Base-by-base conservation (phyloP, 306 rosid species). In the Malus orientalis region DNA sequence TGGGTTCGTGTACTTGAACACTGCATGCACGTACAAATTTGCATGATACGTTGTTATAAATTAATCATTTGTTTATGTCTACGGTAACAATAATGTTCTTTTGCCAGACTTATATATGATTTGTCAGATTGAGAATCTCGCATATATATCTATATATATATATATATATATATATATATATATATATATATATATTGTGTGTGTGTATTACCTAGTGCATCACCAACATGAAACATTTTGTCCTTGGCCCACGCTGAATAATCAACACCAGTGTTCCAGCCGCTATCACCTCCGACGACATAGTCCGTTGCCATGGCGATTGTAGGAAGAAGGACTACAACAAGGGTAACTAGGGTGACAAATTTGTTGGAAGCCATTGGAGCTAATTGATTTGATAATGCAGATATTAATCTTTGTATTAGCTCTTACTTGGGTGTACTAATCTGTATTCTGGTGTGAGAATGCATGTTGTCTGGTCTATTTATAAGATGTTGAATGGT, bases 181-280 rank as follows among this genome's bases (percentile, higher is more conserved):
- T n/a, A n/a, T n/a, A n/a, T 36, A 36, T 36, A 36, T 36, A 33
- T 6, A 33, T 33, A 33, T 33, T 0, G 6, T 29, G 29, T 40
- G 32, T 62, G 3, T 22, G 8, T 36, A 64, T n/a, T 76, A 81
- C 84, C 73, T 13, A 81, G 59, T 3, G 61, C 53, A 23, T 81
- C 84, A 25, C 74, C 78, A 76, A 81, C 84, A 27, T 14, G 18
- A 60, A 81, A 81, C 4, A 63, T 33, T 64, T 81, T 76, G 57
- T 71, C 74, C 6, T 76, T 71, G 54, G 81, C 74, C 84, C 84
- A 81, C 6, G 1, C 69, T 64, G 23, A 29, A 45, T 81, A 81
- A 65, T 81, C 44, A 38, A 76, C 16, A 19, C 19, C 2, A 36
- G 45, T 33, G 2, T 5, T 70, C 81, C 84, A 81, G 33, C 81